These are phyloP conservation scores for Apiotrichum siamense DNA, from an alignment of 1,284 basidiomycete species.

Conservation along the genomic window DNA sequence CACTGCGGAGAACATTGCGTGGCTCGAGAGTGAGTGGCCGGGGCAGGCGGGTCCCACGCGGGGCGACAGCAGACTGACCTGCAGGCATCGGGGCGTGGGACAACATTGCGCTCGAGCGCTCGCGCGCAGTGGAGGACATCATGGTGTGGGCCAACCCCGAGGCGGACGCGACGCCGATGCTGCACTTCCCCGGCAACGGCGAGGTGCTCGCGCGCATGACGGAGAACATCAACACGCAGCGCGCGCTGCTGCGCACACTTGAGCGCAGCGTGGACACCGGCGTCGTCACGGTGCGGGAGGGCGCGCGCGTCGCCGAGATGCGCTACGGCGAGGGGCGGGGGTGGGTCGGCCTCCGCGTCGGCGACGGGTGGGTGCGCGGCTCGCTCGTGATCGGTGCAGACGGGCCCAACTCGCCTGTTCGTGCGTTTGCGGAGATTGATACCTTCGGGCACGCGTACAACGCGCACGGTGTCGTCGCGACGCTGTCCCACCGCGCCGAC, in stretches of 20 bases:
- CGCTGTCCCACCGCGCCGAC: constrained; percentile 59
- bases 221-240: constrained; percentile 86
- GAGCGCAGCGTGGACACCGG: constrained; percentile 23
- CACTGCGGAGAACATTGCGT: constrained; percentile 72
- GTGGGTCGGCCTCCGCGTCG: constrained; percentile 41
- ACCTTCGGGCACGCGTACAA: constrained; percentile 91
- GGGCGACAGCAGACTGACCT: too few relatives aligned
- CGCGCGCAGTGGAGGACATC: constrained; percentile 72
- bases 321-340: constrained; percentile 34
- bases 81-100: constrained; percentile 80
- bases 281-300: constrained; percentile 35
- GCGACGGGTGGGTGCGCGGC: constrained; percentile 41
- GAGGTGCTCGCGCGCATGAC: constrained; percentile 67
- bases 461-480: constrained; percentile 85
- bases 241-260: constrained; percentile 59
- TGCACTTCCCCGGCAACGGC: constrained; percentile 37
- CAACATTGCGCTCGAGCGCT: constrained; percentile 65
- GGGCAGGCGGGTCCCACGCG: not conserved
- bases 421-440: constrained; percentile 75
- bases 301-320: constrained; percentile 38
- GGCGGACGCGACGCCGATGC: constrained; percentile 44
- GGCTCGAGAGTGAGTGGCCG: constrained; percentile 60
- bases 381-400: constrained; percentile 73
- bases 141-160: constrained; percentile 68
- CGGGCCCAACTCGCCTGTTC: constrained; percentile 89